Evolutionary conservation across 352 stramenopile species (phyloP).

Genomic region (Globisporangium rhizosaccharum): DNA sequence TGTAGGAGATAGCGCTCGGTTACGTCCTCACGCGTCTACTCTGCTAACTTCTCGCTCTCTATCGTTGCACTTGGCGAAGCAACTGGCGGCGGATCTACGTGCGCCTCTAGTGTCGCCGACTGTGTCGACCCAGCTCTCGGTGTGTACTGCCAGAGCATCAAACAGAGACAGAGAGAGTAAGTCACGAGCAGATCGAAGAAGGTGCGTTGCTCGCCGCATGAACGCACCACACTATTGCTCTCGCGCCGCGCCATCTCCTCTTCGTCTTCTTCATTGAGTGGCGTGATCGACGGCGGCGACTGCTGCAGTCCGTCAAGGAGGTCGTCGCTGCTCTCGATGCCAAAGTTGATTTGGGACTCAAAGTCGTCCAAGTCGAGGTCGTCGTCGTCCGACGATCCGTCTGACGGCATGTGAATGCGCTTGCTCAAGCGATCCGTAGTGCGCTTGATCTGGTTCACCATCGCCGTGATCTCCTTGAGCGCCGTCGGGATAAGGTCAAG

Average conservation of each 20-base stretch:
- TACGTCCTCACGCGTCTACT: neutral
- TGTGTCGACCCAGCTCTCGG: neutral
- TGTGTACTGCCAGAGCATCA: slow-evolving; percentile 7
- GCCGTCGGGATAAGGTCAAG: slow-evolving; percentile 46
- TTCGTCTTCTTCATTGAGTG: slow-evolving; percentile 53
- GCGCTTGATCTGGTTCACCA: slow-evolving; percentile 69
- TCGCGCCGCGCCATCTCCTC: slow-evolving; percentile 57
- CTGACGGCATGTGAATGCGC: slow-evolving; percentile 25
- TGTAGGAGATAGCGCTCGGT: too few relatives aligned
- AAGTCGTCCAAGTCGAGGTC: slow-evolving; percentile 46
- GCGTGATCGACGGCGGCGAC: slow-evolving; percentile 17
- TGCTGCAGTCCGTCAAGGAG: slow-evolving; percentile 1
- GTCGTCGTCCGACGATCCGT: slow-evolving; percentile 38
- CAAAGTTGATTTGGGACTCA: slow-evolving; percentile 25
- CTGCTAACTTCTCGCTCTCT: neutral
- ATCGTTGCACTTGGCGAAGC: neutral
- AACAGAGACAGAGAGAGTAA: neutral
- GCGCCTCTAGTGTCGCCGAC: neutral
- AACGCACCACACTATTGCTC: slow-evolving; percentile 31
- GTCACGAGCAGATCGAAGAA: neutral
- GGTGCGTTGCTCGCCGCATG: neutral
- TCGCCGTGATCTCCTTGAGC: slow-evolving; percentile 57
- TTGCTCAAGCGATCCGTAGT: slow-evolving; percentile 54
- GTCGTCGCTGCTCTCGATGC: slow-evolving; percentile 13
- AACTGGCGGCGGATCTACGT: neutral